These are phyloP conservation scores for Theobroma cacao DNA, from an alignment of 345 rosid species.

Conservation along the genomic window DNA sequence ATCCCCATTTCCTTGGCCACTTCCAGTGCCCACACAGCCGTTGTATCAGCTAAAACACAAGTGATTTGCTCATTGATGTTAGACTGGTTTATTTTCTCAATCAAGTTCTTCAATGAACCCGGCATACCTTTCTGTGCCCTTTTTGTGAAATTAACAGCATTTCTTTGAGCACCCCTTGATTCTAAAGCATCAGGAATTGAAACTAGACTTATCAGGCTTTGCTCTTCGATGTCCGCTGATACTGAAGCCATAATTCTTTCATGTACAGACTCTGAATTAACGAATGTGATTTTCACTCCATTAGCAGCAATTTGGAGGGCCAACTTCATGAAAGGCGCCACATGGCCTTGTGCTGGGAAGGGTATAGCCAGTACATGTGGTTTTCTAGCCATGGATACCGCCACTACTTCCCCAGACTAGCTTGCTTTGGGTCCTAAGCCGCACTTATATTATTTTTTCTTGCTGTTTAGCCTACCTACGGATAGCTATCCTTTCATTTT, in stretches of 20 bases:
- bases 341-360: conserved; percentile 37
- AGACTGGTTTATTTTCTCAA: conserved; percentile 17
- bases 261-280: conserved; percentile 24
- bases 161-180: background rate
- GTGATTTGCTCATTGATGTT: conserved; percentile 13
- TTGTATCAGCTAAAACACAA: conserved; percentile 27
- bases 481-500: background rate
- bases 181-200: conserved; percentile 25
- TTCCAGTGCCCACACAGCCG: conserved; percentile 24
- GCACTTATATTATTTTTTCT: background rate
- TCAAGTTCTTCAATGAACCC: conserved; percentile 14
- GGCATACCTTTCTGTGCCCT: conserved; percentile 9
- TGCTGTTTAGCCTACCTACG: background rate
- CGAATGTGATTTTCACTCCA: conserved; percentile 41
- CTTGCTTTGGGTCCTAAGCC: background rate
- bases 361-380: conserved; percentile 27
- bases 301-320: conserved; percentile 24
- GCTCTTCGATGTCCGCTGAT: background rate
- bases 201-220: conserved; percentile 18
- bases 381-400: conserved; percentile 8
- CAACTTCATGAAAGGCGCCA: conserved; percentile 35
- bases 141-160: background rate
- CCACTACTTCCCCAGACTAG: background rate
- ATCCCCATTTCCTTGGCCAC: conserved; percentile 26
- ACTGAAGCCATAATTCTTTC: conserved; percentile 17